phyloP scores from a whole-genome alignment of 305 asterid species.

The Solanum hybrid region DNA sequence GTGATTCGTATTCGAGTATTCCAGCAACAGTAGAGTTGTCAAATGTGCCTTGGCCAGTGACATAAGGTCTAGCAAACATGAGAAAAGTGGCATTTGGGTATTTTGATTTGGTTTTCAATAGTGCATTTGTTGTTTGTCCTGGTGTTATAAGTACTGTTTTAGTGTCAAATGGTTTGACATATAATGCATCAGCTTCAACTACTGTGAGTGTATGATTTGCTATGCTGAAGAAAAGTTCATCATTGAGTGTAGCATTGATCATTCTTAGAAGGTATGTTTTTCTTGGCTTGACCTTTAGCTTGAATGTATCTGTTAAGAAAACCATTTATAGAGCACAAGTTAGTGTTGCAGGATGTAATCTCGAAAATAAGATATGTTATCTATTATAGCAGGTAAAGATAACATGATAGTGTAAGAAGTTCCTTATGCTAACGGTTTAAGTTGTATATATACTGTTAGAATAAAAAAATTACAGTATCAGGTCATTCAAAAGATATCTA shows the following conservation, averaged over 20 bases:
- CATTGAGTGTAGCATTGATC: slow-evolving; percentile 15
- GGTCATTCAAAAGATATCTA: not conserved
- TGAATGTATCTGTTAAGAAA: not conserved
- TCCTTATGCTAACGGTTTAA: not conserved
- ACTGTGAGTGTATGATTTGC: slow-evolving; percentile 13
- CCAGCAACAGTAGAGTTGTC: slow-evolving; percentile 11
- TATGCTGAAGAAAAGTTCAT: slow-evolving; percentile 8
- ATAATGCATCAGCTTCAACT: slow-evolving; percentile 13
- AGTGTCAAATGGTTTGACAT: slow-evolving; percentile 11
- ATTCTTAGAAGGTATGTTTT: slow-evolving; percentile 7
- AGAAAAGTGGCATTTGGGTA: slow-evolving; percentile 7
- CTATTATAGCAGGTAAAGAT: not conserved
- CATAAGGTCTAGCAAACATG: slow-evolving; percentile 8
- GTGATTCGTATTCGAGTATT: slow-evolving; percentile 9
- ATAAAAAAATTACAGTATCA: not conserved
- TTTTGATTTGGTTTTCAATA: slow-evolving; percentile 4
- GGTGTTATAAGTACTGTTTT: slow-evolving; percentile 9
- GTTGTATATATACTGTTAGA: not conserved
- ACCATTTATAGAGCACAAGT: not conserved
- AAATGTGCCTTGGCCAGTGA: slow-evolving; percentile 11
- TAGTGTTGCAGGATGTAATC: not conserved
- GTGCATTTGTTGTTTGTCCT: slow-evolving; percentile 11
- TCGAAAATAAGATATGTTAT: not conserved
- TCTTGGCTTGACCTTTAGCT: slow-evolving; percentile 10
- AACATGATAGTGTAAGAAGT: not conserved